Evolutionary conservation across 257 asterid genomes (phyloP), one percentile per base, ranked within the genome.

Genomic region (Buddleja alternifolia): DNA sequence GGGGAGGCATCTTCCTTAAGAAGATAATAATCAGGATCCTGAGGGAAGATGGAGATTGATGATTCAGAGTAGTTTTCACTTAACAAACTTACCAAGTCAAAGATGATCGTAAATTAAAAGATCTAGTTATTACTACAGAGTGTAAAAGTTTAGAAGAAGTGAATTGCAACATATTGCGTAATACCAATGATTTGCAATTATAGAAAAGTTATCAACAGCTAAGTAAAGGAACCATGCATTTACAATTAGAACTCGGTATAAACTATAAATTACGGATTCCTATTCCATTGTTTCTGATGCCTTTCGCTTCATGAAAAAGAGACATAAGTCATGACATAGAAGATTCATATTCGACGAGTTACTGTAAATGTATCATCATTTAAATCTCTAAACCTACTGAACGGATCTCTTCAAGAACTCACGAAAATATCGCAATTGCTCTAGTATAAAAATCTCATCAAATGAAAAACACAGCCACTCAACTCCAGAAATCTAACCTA

Each of bases 1-100:
- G 98, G 98, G 57, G 98, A 93, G 16, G 48, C 39, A 37, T 93
- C 98, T 81, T 93, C 98, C 68, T 77, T 79, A 10, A 93, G 93
- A 63, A 90, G 80, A 76, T 82, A 93, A 71, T 88, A 90, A 8
- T 81, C 73, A 41, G 98, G 97, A 63, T 93, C 98, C 98, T 93
- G 79, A 66, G 57, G 61, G 67, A 80, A 25, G 72, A 74, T 53
- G 69, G 70, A 15, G 15, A 55, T 55, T 25, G 23, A 74, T 36
- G 32, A 65, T 39, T 80, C 56, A 70, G 59, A 36, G 14, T 48
- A 53, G 34, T 50, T 32, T 67, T 51, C 40, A 12, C 36, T 71
- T 60, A 45, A 25, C 25, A 24, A 41, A 65, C 56, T 24, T 24
- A 7, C 25, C 29, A 59, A 59, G 6, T 7, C 20, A 6, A 19